phyloP scores from a whole-genome alignment of 2,329 filamentous ascomycete species.

The Fusarium cyanostomum region DNA sequence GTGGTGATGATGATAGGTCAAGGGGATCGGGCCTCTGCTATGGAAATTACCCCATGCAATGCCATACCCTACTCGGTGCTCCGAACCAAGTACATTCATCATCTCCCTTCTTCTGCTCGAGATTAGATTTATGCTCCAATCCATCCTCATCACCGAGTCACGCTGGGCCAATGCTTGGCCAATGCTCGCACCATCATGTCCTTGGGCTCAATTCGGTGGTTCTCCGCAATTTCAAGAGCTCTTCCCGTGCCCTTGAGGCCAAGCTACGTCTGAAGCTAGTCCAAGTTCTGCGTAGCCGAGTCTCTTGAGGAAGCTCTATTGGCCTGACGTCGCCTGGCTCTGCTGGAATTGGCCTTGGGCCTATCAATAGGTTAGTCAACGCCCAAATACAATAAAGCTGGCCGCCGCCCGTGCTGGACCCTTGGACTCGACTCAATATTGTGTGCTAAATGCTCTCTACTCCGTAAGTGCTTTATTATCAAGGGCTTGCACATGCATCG shows the following conservation, averaged over 20 bases:
- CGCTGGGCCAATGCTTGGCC: constrained; percentile 21
- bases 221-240: constrained; percentile 16
- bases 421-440: constrained; percentile 7
- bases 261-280: constrained; percentile 26
- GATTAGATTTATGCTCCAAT: constrained; percentile 33
- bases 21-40: constrained; percentile 5
- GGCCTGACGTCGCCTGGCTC: constrained; percentile 15
- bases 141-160: neutral
- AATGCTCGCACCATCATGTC: constrained; percentile 28
- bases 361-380: neutral
- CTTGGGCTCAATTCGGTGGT: constrained; percentile 5
- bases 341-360: constrained; percentile 2
- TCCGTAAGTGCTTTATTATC: neutral
- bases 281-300: constrained; percentile 17
- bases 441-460: constrained; percentile 11
- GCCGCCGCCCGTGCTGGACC: constrained; percentile 1
- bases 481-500: neutral
- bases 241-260: neutral
- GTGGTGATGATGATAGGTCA: neutral
- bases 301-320: constrained; percentile 8
- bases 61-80: neutral
- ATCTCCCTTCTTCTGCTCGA: constrained; percentile 18
- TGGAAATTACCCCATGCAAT: constrained; percentile 2
- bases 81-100: neutral
- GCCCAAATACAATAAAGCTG: constrained; percentile 13